Percentiles rank a stretch among this genome's conserved stretches.
These are phyloP conservation scores for Silene noctiflora DNA, from an alignment of 179 eudicot species.

Conservation along the genomic window DNA sequence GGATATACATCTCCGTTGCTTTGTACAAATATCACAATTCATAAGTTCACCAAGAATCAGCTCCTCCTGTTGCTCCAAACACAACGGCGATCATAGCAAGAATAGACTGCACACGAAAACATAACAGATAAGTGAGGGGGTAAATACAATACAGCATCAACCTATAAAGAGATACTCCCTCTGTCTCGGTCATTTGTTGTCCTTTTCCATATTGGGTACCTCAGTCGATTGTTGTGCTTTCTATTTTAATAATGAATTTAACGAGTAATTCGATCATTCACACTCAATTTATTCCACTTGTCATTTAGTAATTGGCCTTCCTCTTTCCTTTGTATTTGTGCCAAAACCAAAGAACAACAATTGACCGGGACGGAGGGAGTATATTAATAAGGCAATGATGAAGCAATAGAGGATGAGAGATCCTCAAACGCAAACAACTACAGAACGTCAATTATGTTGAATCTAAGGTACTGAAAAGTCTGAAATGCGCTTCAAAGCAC, in stretches of 20 bases:
- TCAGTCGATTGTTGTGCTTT: no score
- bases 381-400: not conserved
- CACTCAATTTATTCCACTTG: no score
- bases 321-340: no score
- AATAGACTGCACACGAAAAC: conserved; percentile 42
- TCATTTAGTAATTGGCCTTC: no score
- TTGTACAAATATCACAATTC: conserved; percentile 5
- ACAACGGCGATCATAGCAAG: conserved; percentile 52
- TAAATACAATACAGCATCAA: not conserved
- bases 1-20: conserved; percentile 29
- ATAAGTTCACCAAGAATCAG: conserved; percentile 42
- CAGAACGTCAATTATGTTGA: not conserved
- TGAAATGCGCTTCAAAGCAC: not conserved
- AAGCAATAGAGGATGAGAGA: not conserved
- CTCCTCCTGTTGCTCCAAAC: conserved; percentile 48
- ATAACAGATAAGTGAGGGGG: not conserved
- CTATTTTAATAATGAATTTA: no score
- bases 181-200: no score
- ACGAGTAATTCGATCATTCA: no score
- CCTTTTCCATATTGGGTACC: no score
- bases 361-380: no score
- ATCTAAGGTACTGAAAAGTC: not conserved
- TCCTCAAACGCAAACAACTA: not conserved
- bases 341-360: no score
- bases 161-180: not conserved